These are phyloP conservation scores for Huntiella decipiens DNA, from an alignment of 2,329 filamentous ascomycete genomes.

Conservation along the genomic window DNA sequence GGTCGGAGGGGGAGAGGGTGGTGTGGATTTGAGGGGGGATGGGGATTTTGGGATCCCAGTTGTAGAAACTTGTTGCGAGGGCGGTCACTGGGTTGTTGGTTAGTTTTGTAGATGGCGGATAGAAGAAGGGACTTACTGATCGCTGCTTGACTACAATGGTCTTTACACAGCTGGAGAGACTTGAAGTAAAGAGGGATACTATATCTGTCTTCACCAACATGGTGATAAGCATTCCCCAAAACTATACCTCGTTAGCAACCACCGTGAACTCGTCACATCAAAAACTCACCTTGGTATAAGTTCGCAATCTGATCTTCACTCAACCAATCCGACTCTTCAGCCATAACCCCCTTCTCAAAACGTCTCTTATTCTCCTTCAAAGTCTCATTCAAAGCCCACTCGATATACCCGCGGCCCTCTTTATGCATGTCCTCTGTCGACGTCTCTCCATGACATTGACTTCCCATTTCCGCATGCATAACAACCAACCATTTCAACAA, in stretches of 20 bases:
- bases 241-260: conserved; percentile 22
- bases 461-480: conserved; percentile 66
- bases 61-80: conserved; percentile 9
- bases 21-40: conserved; percentile 5
- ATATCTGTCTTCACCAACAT: conserved; percentile 4
- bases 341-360: conserved; percentile 45
- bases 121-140: conserved; percentile 37
- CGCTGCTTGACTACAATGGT: conserved; percentile 58
- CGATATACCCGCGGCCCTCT: conserved; percentile 42
- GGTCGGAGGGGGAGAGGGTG: conserved; percentile 5
- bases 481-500: conserved; percentile 56
- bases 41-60: conserved; percentile 3
- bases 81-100: conserved; percentile 4
- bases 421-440: conserved; percentile 56
- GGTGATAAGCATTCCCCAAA: conserved; percentile 57
- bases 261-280: too few relatives aligned
- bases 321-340: conserved; percentile 55
- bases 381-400: conserved; percentile 66
- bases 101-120: background rate
- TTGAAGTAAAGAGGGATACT: conserved; percentile 66
- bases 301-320: conserved; percentile 53
- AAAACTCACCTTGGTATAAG: conserved; percentile 41
- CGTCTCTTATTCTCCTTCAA: conserved; percentile 56
- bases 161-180: conserved; percentile 48
- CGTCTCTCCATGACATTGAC: conserved; percentile 61